Base-by-base conservation (phyloP, 2,329 filamentous ascomycete species). In the Cytospora chrysosperma region DNA sequence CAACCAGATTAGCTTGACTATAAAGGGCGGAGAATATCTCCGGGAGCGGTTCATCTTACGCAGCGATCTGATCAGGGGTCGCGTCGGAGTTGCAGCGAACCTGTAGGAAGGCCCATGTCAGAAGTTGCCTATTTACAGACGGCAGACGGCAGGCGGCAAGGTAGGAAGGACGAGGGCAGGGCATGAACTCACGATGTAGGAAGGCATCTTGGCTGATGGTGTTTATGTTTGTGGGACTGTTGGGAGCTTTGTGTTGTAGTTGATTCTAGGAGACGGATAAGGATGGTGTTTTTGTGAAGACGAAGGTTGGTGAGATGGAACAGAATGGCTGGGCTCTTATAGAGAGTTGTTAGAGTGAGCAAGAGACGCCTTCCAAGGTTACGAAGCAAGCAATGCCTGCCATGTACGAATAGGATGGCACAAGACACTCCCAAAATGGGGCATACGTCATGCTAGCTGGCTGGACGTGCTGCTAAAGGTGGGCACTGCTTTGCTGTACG, bases 81-180 rank as follows among this genome's bases (percentile, higher is more conserved):
- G 59, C 87, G 67, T 87, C 85, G 49, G 87, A 80, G 78, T 95
- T 94, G 77, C 91, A 85, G 62, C 92, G 92, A 68, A 97, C 86
- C 93, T 97, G 66, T 30, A n/a, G 30, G 30, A 30, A 47, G n/a
- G 30, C 15, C 12, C 37, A 51, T 50, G 40, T 50, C 52, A 51
- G 21, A 19, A 19, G 6, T 15, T 47, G 21, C n/a, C 17, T 21
- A 30, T 40, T 30, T 24, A 17, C 17, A 6, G 15, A 56, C n/a
- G 28, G 27, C 2, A 19, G 53, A 28, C 34, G 26, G 15, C 19
- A 4, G 21, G 47, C 26, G 13, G 37, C 50, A 28, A 49, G 56
- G 50, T 19, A 27, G 32, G 24, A 28, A 4, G 8, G 13, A 30
- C 21, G 19, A 30, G 28, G 28, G 28, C 28, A 30, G 9, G 28